Evolutionary conservation across 2,329 filamentous ascomycete genomes (phyloP), one percentile per base, ranked within the genome.

Genomic region (Aureobasidium subglaciale): DNA sequence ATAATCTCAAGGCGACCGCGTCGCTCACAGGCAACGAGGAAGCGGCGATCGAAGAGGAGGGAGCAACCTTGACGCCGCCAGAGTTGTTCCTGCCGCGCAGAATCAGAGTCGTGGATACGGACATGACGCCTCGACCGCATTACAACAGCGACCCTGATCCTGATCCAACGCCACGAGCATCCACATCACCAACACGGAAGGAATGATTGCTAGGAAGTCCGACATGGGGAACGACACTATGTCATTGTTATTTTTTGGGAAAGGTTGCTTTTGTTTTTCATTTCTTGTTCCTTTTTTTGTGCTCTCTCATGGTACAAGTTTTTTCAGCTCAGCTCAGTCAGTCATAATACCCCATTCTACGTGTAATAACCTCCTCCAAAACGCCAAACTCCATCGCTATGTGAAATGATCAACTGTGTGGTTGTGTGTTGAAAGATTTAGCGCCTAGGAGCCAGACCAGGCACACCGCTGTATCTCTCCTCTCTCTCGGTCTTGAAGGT

Each of bases 401-500:
- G 50, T 54, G n/a, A 32, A 37, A 54, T 25, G 15, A n/a, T 43
- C 15, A 32, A 43, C 11, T 16, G n/a, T 32, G 49, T 50, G 22
- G 38, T n/a, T 18, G 5, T 16, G 25, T 11, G 10, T 11, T n/a
- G 18, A 16, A n/a, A 7, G 16, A 13, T 10, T 54, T 24, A 54
- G 8, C 50, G 50, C n/a, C 56, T 52, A 13, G 59, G 59, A 18
- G 59, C 59, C 67, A 86, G 69, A 56, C 83, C 83, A 32, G 83
- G 83, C 40, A 86, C 83, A 63, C 81, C 82, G 64, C 78, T 82
- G 64, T 84, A 97, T 59, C 90, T 80, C 79, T 96, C 92, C 74
- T 97, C 93, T 61, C 93, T 84, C 78, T 99, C 93, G 35, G 93
- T 97, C 82, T 96, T 93, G 75, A 97, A 99, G 78, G 97, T 88